Base-by-base conservation (phyloP, 1,284 basidiomycete species). In the Peniophora sp. region DNA sequence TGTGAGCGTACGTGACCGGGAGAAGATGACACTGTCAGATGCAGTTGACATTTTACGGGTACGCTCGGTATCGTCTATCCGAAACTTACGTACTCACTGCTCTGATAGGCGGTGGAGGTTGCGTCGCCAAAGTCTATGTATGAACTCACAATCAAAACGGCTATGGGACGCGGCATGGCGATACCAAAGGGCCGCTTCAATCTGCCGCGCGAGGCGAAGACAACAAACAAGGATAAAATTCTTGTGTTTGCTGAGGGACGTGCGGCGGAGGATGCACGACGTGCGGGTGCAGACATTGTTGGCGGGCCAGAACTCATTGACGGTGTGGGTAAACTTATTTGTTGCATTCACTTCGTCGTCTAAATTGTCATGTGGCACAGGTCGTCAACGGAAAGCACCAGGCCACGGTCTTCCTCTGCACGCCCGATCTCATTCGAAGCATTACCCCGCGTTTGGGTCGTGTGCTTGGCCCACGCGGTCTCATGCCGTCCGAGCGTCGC, bases 401-500 rank as follows among this genome's bases (percentile, higher is more conserved):
- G 58, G 88, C 83, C n/a, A 91, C 89, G 14, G 84, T 89, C 47
- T 86, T 93, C 57, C 77, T 99, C 22, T 89, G 87, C 49, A 93
- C 92, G 0, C 82, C 90, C 3, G 77, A 80, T 16, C 79, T 97
- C 60, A 81, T 97, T 52, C 79, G 83, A 24, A 69, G 80, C 32
- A 89, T 98, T 54, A 85, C 89, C 22, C 83, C 85, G 12, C 81
- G 80, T 59, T 77, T 98, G 6, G 95, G 94, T 32, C 85, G 95
- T 58, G 81, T 92, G 53, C 77, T 99, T 23, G 97, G 96, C 63
- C 95, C 93, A 41, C 85, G 92, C 54, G 95, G 95, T 55, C 70
- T 99, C 50, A 98, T 99, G 93, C 96, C 96, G 14, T 91, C 89
- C 8, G 88, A 88, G 55, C 87, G 95, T 67, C 80, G 96, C 57